Evolutionary conservation across 2,329 filamentous ascomycete genomes (phyloP), one percentile per base, ranked within the genome.

Genomic region (Dothideomycetes sp.): DNA sequence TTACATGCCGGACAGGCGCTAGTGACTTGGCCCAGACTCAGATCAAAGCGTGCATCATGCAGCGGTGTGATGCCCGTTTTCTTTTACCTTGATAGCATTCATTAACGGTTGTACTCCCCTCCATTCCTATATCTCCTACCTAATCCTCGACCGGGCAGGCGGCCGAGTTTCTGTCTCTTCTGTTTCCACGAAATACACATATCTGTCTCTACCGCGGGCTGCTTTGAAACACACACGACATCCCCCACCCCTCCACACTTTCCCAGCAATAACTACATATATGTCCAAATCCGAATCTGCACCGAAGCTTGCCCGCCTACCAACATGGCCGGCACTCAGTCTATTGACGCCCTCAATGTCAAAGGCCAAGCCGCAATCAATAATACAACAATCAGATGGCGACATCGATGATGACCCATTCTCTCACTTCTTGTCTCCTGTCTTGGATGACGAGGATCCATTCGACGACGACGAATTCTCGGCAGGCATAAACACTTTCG

Each of bases 371-470:
- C 36, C 36, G 17, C 36, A 38, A 14, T 32, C 34, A 16, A 34
- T 30, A 12, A 31, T 35, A 18, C 31, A 19, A 5, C 31, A 35
- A 8, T 10, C 31, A 8, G 12, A 9, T 18, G 58, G 56, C 11
- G 57, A 63, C 41, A 64, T 64, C 41, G 61, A 64, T 42, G 60
- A 64, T 31, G 58, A 64, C 31, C 61, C 61, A 5, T 63, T 63
- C 43, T 55, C 60, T 22, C 61, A 64, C 51, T 64, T 64, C 52
- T 52, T 64, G 15, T 58, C 56, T 5, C 61, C 61, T 2, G 50
- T 64, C 37, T 49, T 48, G n/a, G 61, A 64, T 31, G 61, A 62
- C 15, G 61, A 63, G 29, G 58, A 62, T 35, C 58, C 60, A 5
- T 59, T 58, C 36, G 43, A 45, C 22, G 55, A 60, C 38, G 43